A percentile compares a stretch with the other conserved stretches of the same genome.
Evolutionary conservation across 2,329 filamentous ascomycete genomes (phyloP).

Genomic region (Lachnellula suecica): DNA sequence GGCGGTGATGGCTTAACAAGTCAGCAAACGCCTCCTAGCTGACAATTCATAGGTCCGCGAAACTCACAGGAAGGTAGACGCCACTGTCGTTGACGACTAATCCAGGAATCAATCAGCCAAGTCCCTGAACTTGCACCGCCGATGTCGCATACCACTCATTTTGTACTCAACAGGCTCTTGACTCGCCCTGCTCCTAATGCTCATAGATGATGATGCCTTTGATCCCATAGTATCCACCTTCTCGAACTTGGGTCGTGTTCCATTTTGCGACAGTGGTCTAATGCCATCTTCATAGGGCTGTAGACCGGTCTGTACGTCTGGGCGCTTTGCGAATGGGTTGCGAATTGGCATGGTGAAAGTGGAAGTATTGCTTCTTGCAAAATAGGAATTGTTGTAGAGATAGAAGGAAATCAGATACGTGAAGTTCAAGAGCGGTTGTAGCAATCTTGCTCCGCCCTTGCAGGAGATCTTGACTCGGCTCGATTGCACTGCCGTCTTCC

Average conservation of each 20-base stretch:
- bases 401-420: too few relatives aligned
- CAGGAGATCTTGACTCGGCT: background rate
- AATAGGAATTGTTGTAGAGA: background rate
- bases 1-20: conserved; percentile 73
- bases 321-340: conserved; percentile 67
- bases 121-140: too few relatives aligned
- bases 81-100: conserved; percentile 94
- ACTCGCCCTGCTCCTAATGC: conserved; percentile 59
- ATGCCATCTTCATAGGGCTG: conserved; percentile 50
- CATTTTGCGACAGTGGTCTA: conserved; percentile 42
- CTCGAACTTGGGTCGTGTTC: conserved; percentile 54
- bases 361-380: background rate
- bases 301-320: conserved; percentile 35
- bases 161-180: conserved; percentile 73
- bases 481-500: background rate
- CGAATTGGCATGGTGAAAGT: conserved; percentile 61
- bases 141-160: conserved; percentile 66
- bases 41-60: conserved; percentile 8
- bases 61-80: conserved; percentile 85
- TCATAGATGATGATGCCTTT: conserved; percentile 61
- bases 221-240: conserved; percentile 62
- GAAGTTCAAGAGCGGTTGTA: too few relatives aligned
- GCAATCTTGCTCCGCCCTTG: background rate
- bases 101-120: conserved; percentile 14
- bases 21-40: conserved; percentile 27